Base-by-base conservation (phyloP, 306 rosid genomes). In the Dryas drummondii region DNA sequence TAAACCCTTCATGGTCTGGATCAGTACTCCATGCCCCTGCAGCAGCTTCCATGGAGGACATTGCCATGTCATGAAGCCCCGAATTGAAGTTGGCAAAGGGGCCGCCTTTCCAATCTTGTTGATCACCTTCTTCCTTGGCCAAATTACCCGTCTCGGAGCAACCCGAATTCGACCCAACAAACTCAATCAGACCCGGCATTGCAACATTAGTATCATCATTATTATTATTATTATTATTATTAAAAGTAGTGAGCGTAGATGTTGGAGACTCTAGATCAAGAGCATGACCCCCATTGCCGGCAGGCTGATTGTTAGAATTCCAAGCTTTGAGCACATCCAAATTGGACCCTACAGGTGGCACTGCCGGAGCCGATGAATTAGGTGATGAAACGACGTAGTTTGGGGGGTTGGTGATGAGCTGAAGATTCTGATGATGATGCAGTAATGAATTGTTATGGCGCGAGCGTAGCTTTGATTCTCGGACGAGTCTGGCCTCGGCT, bases 401-500 rank as follows among this genome's bases (percentile, higher is more conserved):
- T 32, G 37, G 37, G 37, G 37, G 37, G 37, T 10, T 12, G 44
- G 88, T 71, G 14, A 88, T 76, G 40, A 78, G 83, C 17, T 84
- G 37, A 32, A 32, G 37, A 32, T 32, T 32, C 2, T 32, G 37
- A 32, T 32, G 37, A 32, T 32, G 85, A 44, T 81, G 82, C 32
- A 84, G 60, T n/a, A 89, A 85, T 57, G 63, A 56, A 17, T 10
- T 44, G 11, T 87, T 32, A 32, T 32, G 37, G 37, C 3, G 88
- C 4, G 92, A 81, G 10, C 91, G 91, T 8, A 92, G 79, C 76
- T 85, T 96, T 8, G 99, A 96, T 77, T 96, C 99, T 61, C 99
- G 81, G 9, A 92, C 99, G 6, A 96, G 87, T 53, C 99, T 83
- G 10, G 99, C 98, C 81, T 96, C 99, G 40, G 99, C 99, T 88